Evolutionary conservation across 2,329 filamentous ascomycete species (phyloP), one percentile per base, ranked within the genome.

Genomic region (Fusarium illudens): DNA sequence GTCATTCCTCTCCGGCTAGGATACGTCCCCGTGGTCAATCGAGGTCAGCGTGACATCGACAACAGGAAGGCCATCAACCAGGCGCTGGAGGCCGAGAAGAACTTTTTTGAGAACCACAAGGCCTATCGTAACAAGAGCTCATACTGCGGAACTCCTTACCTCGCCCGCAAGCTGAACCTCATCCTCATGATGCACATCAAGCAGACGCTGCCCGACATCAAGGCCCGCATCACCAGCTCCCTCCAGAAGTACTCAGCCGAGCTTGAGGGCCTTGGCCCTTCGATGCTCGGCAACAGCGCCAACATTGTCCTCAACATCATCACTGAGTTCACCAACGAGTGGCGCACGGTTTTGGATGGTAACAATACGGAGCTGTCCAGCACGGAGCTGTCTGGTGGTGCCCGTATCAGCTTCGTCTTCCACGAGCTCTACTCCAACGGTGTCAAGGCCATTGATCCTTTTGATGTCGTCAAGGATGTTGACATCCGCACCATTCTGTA

Each of bases 141-240:
- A 6, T 99, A 99, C 86, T 99, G 96, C 80, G 96, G 96, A 79
- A 99, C 96, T 4, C 96, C 96, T 4, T 99, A 99, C 77, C 85
- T 99, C 63, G 96, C 96, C 4, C 90, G 95, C 72, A 99, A 99
- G 83, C 88, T 99, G 64, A 99, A 99, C 82, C 86, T 99, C 75
- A 98, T 99, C 77, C 87, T 99, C 73, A 98, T 99, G 95, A 99
- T 99, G 96, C 96, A 99, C 84, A 99, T 99, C 85, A 99, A 99
- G 83, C 95, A 99, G 84, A 99, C 96, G 2, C 87, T 99, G 13
- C 96, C 96, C 37, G 96, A 99, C 77, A 99, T 99, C 85, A 99
- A 99, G 84, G 93, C 92, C 13, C 92, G 96, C 68, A 99, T 99
- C 73, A 88, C 92, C n/a, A 92, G 92, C 71, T 97, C 95, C 13